A percentile compares a stretch with the other conserved stretches of the same genome.
Evolutionary conservation across 2,329 filamentous ascomycete genomes (phyloP).

Genomic region (Clathrospora elynae): DNA sequence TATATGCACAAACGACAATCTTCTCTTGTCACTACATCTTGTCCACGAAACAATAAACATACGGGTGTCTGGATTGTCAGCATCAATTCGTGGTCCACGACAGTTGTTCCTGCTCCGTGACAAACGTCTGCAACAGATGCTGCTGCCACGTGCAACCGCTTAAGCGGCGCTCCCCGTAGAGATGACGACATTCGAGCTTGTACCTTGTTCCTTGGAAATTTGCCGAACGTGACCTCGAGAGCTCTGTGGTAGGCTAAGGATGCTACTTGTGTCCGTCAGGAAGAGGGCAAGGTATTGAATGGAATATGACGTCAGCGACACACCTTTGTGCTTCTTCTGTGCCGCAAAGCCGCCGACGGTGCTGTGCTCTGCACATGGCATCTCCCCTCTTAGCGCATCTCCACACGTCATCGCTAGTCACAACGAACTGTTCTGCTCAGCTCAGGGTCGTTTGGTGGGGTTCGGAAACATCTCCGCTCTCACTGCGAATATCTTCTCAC

Average conservation of each 20-base stretch:
- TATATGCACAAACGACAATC: no score
- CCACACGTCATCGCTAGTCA: slow-evolving; percentile 29
- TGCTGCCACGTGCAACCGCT: background rate
- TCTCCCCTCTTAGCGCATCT: slow-evolving; percentile 14
- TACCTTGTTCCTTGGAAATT: background rate
- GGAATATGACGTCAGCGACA: slow-evolving; percentile 23
- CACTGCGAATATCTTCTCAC: slow-evolving; percentile 9
- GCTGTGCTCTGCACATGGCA: slow-evolving; percentile 1
- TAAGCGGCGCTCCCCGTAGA: background rate
- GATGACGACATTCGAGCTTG: background rate
- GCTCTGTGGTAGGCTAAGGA: slow-evolving; percentile 2
- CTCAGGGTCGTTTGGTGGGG: slow-evolving; percentile 13
- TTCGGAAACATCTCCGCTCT: slow-evolving; percentile 5
- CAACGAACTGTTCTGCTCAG: slow-evolving; percentile 11
- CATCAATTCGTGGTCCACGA: background rate
- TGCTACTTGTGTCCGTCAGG: slow-evolving; percentile 1
- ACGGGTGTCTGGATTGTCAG: background rate
- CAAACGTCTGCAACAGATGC: slow-evolving; percentile 2
- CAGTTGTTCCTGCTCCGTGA: background rate
- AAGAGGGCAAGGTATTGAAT: slow-evolving; percentile 5
- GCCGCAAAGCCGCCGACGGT: slow-evolving; percentile 18
- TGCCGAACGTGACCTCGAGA: background rate
- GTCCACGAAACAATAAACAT: no score
- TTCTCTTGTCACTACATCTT: no score
- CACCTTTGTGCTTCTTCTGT: slow-evolving; percentile 1